These are phyloP conservation scores for Aspergillus fumigatus DNA, from an alignment of 2,329 filamentous ascomycete species.

Conservation along the genomic window DNA sequence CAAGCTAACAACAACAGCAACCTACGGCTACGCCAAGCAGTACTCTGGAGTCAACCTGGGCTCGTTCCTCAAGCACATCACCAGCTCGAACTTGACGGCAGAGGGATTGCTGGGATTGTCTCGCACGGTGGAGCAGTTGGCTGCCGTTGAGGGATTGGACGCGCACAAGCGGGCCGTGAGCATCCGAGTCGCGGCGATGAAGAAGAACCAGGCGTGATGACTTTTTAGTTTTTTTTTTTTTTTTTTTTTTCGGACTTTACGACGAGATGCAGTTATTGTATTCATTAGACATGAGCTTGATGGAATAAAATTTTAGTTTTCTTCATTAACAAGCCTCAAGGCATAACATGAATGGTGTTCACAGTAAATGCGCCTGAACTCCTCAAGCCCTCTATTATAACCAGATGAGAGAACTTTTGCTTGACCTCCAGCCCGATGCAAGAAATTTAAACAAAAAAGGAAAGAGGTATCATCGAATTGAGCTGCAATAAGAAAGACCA, in stretches of 20 bases:
- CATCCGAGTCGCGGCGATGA: slow-evolving; percentile 53
- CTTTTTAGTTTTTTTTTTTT: neutral
- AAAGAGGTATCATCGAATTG: slow-evolving; percentile 4
- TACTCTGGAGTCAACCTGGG: slow-evolving; percentile 96
- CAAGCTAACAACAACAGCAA: slow-evolving; percentile 56
- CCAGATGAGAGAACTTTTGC: neutral
- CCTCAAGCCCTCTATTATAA: neutral
- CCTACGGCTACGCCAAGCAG: slow-evolving; percentile 96
- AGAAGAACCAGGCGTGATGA: slow-evolving; percentile 16
- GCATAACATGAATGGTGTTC: neutral
- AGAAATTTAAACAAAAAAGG: neutral
- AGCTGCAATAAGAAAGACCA: neutral
- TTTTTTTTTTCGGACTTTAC: neutral
- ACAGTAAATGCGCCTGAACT: neutral
- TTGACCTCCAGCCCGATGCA: neutral
- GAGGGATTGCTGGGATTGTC: slow-evolving; percentile 84
- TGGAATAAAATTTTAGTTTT: neutral
- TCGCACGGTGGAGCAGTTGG: slow-evolving; percentile 86
- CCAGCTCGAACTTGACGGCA: slow-evolving; percentile 81
- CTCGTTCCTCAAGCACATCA: slow-evolving; percentile 98
- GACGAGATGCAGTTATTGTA: neutral
- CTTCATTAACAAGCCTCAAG: neutral
- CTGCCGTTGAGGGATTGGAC: slow-evolving; percentile 89
- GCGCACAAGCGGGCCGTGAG: slow-evolving; percentile 76
- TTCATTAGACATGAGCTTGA: neutral